Base-by-base conservation (phyloP, 1,139 yeast species). In the Yamadazyma dendronema region DNA sequence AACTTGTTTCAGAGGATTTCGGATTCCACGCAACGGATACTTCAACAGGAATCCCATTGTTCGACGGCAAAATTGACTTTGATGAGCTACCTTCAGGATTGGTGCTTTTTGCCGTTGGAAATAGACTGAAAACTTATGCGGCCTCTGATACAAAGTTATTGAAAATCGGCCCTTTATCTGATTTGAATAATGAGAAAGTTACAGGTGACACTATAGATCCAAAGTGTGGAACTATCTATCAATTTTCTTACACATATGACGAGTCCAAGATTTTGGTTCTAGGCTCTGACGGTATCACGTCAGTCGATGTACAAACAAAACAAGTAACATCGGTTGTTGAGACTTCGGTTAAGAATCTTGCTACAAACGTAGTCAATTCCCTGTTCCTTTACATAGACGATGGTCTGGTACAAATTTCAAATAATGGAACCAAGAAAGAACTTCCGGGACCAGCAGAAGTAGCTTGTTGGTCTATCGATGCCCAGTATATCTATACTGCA, bases 1-100 rank as follows among this genome's bases (percentile, higher is more conserved):
- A 65, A 49, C 37, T 48, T 13, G 46, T 56, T 8, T 57, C 74
- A 2, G 74, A 70, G 46, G 65, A 62, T 47, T 56, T 67, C 37
- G 74, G 74, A 21, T 70, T 67, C 55, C 59, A 59, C 37, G 49
- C 62, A 14, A 49, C 55, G 31, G 52, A 57, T 3, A 46, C 42
- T 3, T 56, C 51, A 13, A 54, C 52, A 13, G 74, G 72, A 2
- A 34, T 59, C 13, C 40, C 43, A 10, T 42, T 66, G 4, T 65
- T 68, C 35, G 56, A 48, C 4, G 15, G 30, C 2, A 52, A 59
- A 4, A 40, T 69, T 10, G 66, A 61, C 28, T 50, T 64, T 31
- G 50, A 17, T 12, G 10, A 8, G 15, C 12, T 17, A 2, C 35
- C 36, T 2, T 44, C 46, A 3, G 48, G 57, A 8, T 46, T 68